Conservation (phyloP, 2,329 filamentous ascomycete genomes). For the Sclerotinia spermophila region DNA sequence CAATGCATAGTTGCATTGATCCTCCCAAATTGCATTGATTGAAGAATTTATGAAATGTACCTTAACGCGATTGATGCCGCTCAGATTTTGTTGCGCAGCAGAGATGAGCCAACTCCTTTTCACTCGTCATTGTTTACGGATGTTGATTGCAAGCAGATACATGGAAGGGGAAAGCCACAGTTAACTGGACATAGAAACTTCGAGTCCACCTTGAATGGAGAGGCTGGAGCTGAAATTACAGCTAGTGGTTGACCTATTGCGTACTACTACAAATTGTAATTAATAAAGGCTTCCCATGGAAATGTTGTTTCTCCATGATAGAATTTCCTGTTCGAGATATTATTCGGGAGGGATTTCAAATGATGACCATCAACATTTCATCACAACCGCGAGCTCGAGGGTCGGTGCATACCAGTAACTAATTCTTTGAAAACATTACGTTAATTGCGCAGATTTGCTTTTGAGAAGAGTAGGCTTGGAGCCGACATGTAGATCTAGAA, state of each 20-base stretch:
- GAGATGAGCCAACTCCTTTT: neutral
- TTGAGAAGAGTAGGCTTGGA: neutral
- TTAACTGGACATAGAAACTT: too few species aligned
- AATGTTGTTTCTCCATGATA: neutral
- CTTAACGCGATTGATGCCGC: neutral
- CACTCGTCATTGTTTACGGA: neutral
- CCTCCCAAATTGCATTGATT: neutral
- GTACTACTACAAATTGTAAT: neutral
- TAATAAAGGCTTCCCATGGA: neutral
- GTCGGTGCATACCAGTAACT: neutral
- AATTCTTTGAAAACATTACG: neutral
- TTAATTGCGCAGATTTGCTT: neutral
- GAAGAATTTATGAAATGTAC: neutral
- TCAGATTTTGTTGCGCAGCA: neutral
- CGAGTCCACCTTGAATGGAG: neutral
- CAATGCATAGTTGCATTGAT: constrained; percentile 5
- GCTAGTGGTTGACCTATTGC: neutral
- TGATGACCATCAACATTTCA: too few species aligned
- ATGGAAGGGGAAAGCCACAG: neutral
- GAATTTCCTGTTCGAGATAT: neutral
- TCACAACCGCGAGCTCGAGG: neutral
- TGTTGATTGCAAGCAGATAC: neutral
- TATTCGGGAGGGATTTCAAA: too few species aligned
- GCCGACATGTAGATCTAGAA: neutral
- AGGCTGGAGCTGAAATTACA: neutral